phyloP scores from a whole-genome alignment of 768 basidiomycete species.

The Calocybe cyanea region DNA sequence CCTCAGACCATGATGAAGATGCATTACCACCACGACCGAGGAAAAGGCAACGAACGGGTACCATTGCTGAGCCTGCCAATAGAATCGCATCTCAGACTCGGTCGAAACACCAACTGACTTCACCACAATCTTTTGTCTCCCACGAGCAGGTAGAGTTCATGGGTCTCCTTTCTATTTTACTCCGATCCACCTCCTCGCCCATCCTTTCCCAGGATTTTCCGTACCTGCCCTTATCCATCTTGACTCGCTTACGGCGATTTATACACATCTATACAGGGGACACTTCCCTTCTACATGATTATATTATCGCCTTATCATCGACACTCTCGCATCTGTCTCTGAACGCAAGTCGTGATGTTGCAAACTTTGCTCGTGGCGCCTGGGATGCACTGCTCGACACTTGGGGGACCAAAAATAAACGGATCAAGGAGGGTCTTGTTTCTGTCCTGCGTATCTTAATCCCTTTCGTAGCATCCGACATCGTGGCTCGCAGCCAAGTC shows the following conservation, averaged over 20 bases:
- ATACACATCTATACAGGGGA: constrained; percentile 65
- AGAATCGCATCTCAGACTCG: constrained; percentile 19
- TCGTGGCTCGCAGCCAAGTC: constrained; percentile 13
- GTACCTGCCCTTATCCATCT: constrained; percentile 46
- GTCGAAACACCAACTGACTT: constrained; percentile 12
- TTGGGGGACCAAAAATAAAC: constrained; percentile 77
- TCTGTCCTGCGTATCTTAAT: constrained; percentile 70
- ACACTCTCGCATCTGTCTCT: constrained; percentile 74
- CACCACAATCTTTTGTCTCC: constrained; percentile 29
- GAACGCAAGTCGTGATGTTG: constrained; percentile 61
- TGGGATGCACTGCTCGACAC: constrained; percentile 66
- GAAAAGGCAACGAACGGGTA: constrained; percentile 34
- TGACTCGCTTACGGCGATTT: constrained; percentile 50
- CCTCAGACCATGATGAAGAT: constrained; percentile 24
- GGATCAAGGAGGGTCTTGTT: constrained; percentile 75
- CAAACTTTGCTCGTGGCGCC: constrained; percentile 52
- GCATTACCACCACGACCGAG: constrained; percentile 21
- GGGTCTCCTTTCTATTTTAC: constrained; percentile 55
- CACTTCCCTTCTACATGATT: constrained; percentile 76
- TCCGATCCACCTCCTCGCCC: constrained; percentile 56
- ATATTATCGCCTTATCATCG: constrained; percentile 63
- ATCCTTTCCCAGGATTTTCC: constrained; percentile 41
- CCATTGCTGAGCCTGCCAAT: constrained; percentile 16
- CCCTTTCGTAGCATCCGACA: constrained; percentile 56
- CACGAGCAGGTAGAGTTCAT: constrained; percentile 72